phyloP scores from a whole-genome alignment of 108 stramenopile genomes.

The Aurantiochytrium sp. region DNA sequence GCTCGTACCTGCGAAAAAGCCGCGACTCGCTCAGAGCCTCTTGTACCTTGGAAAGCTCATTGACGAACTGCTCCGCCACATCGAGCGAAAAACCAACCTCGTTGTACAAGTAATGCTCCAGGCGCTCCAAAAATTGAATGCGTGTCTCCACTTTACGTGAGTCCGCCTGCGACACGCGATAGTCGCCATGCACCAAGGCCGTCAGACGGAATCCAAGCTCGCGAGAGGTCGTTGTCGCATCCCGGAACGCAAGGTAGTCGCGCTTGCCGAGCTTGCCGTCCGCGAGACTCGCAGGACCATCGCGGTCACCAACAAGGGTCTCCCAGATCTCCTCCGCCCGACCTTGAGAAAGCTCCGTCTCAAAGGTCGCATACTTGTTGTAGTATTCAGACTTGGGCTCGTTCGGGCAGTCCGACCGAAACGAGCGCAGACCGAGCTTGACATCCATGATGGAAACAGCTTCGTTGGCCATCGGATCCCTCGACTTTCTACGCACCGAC shows the following conservation, averaged over 20 bases:
- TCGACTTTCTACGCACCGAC: background rate
- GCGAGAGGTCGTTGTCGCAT: slow-evolving; percentile 4
- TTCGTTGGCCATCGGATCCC: background rate
- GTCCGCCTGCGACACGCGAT: background rate
- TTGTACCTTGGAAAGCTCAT: background rate
- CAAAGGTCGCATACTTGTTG: background rate
- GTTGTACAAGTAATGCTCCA: slow-evolving; percentile 13
- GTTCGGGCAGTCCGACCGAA: background rate
- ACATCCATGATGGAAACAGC: background rate
- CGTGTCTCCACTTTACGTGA: background rate
- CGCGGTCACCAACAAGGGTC: background rate
- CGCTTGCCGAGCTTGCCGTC: slow-evolving; percentile 4
- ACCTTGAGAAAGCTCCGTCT: background rate
- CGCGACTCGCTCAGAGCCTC: background rate
- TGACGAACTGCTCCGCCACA: background rate
- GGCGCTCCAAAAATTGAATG: background rate
- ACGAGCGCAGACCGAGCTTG: background rate
- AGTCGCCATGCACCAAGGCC: background rate
- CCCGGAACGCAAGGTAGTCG: background rate
- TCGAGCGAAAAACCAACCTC: background rate
- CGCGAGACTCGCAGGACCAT: background rate
- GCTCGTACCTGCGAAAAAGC: background rate
- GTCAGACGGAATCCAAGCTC: slow-evolving; percentile 15
- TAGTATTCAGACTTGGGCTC: background rate
- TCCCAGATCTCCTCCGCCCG: slow-evolving; percentile 3